Evolutionary conservation across 345 rosid species (phyloP).

Genomic region (Heritiera fomes): DNA sequence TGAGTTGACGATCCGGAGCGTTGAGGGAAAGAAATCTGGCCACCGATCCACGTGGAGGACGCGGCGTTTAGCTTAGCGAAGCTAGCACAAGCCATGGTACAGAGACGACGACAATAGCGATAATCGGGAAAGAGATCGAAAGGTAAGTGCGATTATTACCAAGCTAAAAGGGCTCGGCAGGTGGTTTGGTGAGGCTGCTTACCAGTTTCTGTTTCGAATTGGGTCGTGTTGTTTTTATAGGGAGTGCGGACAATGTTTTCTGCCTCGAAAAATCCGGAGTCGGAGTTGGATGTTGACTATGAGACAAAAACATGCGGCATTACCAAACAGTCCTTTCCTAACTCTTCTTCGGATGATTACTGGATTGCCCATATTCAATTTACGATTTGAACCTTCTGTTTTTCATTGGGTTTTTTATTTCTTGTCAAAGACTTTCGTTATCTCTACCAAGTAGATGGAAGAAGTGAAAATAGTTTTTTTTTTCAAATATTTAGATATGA

Average conservation of each 20-base stretch:
- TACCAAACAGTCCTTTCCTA: conserved; percentile 32
- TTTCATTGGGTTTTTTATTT: no score
- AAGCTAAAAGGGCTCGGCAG: not conserved
- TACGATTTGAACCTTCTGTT: not conserved
- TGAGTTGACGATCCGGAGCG: conserved; percentile 38
- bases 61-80: conserved; percentile 64
- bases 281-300: conserved; percentile 2
- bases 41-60: conserved; percentile 70
- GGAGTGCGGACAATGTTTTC: not conserved
- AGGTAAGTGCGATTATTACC: conserved; percentile 2
- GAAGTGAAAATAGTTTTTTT: no score
- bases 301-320: conserved; percentile 32
- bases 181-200: not conserved
- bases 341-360: not conserved
- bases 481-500: no score
- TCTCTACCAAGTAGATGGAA: no score
- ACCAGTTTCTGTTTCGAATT: not conserved
- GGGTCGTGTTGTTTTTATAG: not conserved
- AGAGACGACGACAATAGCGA: not conserved
- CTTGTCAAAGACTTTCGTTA: no score
- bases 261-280: conserved; percentile 11
- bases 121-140: not conserved
- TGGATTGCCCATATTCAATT: not conserved
- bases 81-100: conserved; percentile 72
- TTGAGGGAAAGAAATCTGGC: conserved; percentile 54